Percentiles rank a stretch among this genome's conserved stretches.
phyloP scores from a whole-genome alignment of 176 grass and related monocot genomes.

The Rhynchospora breviuscula region DNA sequence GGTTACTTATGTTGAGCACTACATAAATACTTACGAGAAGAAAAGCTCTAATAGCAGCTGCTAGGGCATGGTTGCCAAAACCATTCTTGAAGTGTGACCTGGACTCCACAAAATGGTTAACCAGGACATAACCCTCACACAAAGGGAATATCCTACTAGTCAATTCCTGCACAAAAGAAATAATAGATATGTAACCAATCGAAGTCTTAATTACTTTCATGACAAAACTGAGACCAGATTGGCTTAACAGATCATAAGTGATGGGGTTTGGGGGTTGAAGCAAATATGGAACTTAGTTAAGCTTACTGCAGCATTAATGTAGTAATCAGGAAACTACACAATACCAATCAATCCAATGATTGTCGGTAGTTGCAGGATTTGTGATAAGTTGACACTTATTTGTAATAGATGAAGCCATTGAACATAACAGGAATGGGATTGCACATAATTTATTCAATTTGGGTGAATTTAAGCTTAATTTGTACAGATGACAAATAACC shows the following conservation, averaged over 20 bases:
- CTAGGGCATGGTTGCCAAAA: conserved; percentile 91
- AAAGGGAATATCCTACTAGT: conserved; percentile 77
- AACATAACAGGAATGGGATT: background rate
- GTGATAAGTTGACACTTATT: background rate
- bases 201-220: background rate
- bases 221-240: background rate
- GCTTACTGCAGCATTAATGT: background rate
- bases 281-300: background rate
- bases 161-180: conserved; percentile 58
- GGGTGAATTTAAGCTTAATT: background rate
- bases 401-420: background rate
- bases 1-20: conserved; percentile 19
- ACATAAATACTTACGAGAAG: conserved; percentile 50
- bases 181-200: conserved; percentile 15
- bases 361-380: background rate
- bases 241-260: background rate
- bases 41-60: conserved; percentile 76
- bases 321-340: background rate
- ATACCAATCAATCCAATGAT: background rate
- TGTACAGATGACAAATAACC: background rate
- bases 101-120: conserved; percentile 86
- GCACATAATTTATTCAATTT: background rate
- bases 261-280: background rate
- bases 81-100: conserved; percentile 77
- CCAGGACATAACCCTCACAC: conserved; percentile 80